Conservation (phyloP, 2,329 filamentous ascomycete species). For the Botryosphaeria dothidea region DNA sequence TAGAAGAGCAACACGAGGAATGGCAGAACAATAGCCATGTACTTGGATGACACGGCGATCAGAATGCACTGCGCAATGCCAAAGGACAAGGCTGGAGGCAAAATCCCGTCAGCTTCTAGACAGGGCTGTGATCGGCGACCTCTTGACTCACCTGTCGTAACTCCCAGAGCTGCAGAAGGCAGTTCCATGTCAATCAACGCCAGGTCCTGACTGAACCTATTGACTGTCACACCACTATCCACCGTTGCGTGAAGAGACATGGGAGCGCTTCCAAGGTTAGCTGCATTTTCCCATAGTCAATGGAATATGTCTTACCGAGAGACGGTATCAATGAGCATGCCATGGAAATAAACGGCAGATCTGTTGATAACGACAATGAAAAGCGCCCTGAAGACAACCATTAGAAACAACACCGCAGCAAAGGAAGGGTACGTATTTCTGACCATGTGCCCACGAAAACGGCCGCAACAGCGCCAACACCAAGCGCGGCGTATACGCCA, state of each 20-base stretch:
- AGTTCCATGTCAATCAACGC: conserved; percentile 49
- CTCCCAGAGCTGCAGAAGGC: conserved; percentile 35
- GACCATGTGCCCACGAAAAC: not conserved
- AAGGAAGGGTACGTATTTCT: conserved; percentile 2
- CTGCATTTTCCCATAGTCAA: not conserved
- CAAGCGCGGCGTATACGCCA: conserved; percentile 34
- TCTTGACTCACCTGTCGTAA: conserved; percentile 25
- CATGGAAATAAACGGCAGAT: conserved; percentile 53
- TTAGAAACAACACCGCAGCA: not conserved
- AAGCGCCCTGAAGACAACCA: conserved; percentile 41
- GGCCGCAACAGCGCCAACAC: conserved; percentile 25
- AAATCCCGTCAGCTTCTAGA: not conserved
- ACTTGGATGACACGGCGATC: conserved; percentile 43
- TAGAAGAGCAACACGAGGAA: conserved; percentile 40
- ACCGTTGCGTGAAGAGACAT: conserved; percentile 47
- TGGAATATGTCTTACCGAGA: conserved; percentile 36
- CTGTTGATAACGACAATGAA: conserved; percentile 56
- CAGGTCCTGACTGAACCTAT: conserved; percentile 51
- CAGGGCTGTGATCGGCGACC: not conserved
- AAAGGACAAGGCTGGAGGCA: not conserved
- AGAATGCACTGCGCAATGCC: conserved; percentile 24
- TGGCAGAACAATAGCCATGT: conserved; percentile 40
- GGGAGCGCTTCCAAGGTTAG: conserved; percentile 30
- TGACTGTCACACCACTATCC: conserved; percentile 47
- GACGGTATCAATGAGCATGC: conserved; percentile 49